A percentile compares a stretch with the other conserved stretches of the same genome.
Evolutionary conservation across 2,329 filamentous ascomycete species (phyloP).

Genomic region (Verruconis gallopava): DNA sequence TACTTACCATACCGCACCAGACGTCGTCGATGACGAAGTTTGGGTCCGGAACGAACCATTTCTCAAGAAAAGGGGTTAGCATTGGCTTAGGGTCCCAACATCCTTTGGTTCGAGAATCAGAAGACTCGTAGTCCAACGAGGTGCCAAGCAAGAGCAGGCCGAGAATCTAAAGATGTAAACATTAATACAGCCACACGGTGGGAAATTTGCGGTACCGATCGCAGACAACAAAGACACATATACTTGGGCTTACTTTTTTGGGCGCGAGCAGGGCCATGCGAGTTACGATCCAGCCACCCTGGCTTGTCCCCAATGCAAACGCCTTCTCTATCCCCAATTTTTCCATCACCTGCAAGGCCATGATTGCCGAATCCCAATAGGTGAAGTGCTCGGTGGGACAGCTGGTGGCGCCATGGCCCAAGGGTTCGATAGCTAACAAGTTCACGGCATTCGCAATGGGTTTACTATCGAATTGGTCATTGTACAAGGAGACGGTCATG

Average conservation of each 20-base stretch:
- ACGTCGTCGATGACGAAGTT: conserved; percentile 29
- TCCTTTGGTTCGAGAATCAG: conserved; percentile 28
- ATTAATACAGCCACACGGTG: too few relatives aligned
- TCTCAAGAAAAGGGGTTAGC: conserved; percentile 26
- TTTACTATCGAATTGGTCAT: conserved; percentile 25
- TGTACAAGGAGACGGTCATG: conserved; percentile 34
- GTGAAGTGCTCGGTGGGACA: conserved; percentile 31
- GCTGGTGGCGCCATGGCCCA: conserved; percentile 39
- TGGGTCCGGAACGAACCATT: conserved; percentile 24
- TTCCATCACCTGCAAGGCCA: conserved; percentile 29
- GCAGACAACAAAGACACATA: neutral
- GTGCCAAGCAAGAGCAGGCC: conserved; percentile 41
- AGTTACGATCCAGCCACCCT: conserved; percentile 40
- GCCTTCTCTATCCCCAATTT: conserved; percentile 29
- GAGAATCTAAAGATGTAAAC: conserved; percentile 27
- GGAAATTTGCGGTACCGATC: too few relatives aligned
- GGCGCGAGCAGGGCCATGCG: conserved; percentile 41
- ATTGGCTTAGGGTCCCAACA: conserved; percentile 35
- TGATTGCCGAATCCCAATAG: conserved; percentile 42
- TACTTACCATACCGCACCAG: conserved; percentile 34
- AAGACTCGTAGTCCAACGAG: conserved; percentile 37
- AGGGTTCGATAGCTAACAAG: conserved; percentile 39
- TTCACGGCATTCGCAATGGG: conserved; percentile 30
- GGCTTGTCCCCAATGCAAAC: conserved; percentile 38
- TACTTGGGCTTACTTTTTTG: conserved; percentile 24